Conservation (phyloP, 495 filamentous ascomycete species). For the Penicillium lagena region DNA sequence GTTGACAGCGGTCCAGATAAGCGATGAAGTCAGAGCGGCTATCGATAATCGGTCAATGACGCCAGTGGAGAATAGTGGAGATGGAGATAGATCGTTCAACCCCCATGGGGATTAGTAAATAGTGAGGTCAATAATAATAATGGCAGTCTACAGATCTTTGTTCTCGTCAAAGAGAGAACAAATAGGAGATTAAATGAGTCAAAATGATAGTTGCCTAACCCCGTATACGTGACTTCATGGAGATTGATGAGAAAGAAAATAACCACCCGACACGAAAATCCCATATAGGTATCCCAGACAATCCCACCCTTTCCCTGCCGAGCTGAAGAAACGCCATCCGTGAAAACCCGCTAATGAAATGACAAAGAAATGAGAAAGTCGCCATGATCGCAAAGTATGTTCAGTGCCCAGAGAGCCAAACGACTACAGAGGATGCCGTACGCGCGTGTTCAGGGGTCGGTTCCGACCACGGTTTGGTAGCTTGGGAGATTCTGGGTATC, state of each 20-base stretch:
- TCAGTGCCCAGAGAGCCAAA: slow-evolving; percentile 5
- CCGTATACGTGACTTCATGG: slow-evolving; percentile 12
- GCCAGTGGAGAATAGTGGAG: too few relatives aligned
- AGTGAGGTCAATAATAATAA: too few relatives aligned
- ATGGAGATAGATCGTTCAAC: too few relatives aligned
- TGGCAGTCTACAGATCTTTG: neutral
- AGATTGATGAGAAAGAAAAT: neutral
- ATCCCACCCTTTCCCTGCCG: slow-evolving; percentile 4
- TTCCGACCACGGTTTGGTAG: slow-evolving; percentile 19
- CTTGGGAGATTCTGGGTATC: slow-evolving; percentile 13
- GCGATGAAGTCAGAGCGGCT: too few relatives aligned
- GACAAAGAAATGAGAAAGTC: slow-evolving; percentile 7
- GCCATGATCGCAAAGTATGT: slow-evolving; percentile 7
- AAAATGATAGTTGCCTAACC: neutral
- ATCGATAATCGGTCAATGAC: too few relatives aligned
- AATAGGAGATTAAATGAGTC: slow-evolving; percentile 3
- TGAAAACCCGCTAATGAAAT: slow-evolving; percentile 19
- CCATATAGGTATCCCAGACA: slow-evolving; percentile 3
- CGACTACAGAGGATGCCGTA: neutral
- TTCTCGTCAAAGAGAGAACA: neutral
- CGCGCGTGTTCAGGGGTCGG: slow-evolving; percentile 42
- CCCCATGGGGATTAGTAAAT: too few relatives aligned
- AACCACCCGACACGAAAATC: slow-evolving; percentile 1
- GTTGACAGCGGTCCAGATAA: too few relatives aligned
- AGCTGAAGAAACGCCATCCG: slow-evolving; percentile 20